Evolutionary conservation across 163 green algal genomes (phyloP), one percentile per base, ranked within the genome.

Genomic region (Chloroidium sp.): DNA sequence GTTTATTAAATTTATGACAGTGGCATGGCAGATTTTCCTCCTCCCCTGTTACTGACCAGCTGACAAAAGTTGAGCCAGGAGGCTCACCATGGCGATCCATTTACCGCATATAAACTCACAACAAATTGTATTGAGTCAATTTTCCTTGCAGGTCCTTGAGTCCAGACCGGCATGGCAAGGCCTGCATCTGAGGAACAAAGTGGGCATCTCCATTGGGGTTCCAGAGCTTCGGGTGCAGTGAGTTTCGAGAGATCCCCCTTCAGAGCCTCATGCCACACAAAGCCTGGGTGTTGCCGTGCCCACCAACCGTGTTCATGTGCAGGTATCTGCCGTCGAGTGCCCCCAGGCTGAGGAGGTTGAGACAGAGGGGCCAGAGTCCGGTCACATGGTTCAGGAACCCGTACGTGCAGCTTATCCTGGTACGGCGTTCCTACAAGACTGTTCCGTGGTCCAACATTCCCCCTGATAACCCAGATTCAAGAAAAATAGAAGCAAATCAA

Each of bases 351-450:
- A 61, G 86, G 74, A 85, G 85, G 14, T 85, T 96, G 61, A 87
- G 89, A 75, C 89, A 91, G 64, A 90, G 90, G 76, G 80, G 85
- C 0, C 81, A 92, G 80, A 92, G 85, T 75, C 83, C 90, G 14
- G 88, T 93, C 1, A 90, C 92, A 2, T 97, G 92, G 92, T 96
- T 95, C 84, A 86, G 92, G 13, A 92, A 91, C 78, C 92, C 92
- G 0, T 91, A 90, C 77, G 91, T 84, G 3, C 85, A 92, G 59
- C 72, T 95, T 0, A 83, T 96, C 3, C 75, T 93, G 83, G 88
- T 95, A 61, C 13, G 82, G 59, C 6, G 6, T 10, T 10, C 67
- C 67, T 72, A n/a, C 67, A 72, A 10, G 36, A 36, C 36, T 36
- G 36, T 36, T 36, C 36, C 36, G 36, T 36, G 36, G 36, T 36